These are phyloP conservation scores for Plectosphaerella plurivora DNA, from an alignment of 2,329 filamentous ascomycete species.

Conservation along the genomic window DNA sequence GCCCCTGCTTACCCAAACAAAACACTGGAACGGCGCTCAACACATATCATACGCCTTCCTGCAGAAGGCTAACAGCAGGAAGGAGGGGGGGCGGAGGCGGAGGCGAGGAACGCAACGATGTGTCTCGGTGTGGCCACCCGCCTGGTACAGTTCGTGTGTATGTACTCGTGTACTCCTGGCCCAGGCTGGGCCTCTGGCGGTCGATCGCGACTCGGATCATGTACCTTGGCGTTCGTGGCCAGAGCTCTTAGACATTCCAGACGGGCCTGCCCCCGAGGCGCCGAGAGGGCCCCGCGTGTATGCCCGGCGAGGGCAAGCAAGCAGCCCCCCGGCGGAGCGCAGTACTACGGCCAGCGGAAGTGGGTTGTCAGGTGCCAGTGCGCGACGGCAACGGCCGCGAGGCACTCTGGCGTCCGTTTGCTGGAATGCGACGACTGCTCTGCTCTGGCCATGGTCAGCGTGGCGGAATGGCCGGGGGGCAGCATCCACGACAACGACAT, in stretches of 20 bases:
- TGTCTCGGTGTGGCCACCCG: constrained; percentile 9
- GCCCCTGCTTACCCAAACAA: constrained; percentile 6
- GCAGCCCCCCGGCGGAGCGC: not conserved
- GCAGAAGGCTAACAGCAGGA: constrained; percentile 9
- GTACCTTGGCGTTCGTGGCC: not conserved
- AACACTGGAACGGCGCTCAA: constrained; percentile 4
- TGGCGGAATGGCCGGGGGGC: not conserved
- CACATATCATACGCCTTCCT: constrained; percentile 8
- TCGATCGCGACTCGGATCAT: not conserved
- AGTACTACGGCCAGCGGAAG: not conserved
- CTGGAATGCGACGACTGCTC: not conserved
- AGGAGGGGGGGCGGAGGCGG: constrained; percentile 1
- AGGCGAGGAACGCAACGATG: constrained; percentile 10
- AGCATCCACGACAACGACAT: no score
- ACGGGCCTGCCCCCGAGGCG: not conserved
- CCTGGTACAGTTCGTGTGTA: not conserved
- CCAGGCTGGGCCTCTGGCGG: no score
- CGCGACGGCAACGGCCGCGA: not conserved
- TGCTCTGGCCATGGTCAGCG: not conserved
- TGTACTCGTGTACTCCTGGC: no score
- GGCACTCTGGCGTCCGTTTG: not conserved
- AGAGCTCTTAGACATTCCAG: constrained; percentile 3
- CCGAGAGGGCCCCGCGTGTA: not conserved
- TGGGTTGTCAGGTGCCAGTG: not conserved
- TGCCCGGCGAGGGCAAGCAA: not conserved